Conservation (phyloP, 2,329 filamentous ascomycete genomes). For the Fusarium sp. region DNA sequence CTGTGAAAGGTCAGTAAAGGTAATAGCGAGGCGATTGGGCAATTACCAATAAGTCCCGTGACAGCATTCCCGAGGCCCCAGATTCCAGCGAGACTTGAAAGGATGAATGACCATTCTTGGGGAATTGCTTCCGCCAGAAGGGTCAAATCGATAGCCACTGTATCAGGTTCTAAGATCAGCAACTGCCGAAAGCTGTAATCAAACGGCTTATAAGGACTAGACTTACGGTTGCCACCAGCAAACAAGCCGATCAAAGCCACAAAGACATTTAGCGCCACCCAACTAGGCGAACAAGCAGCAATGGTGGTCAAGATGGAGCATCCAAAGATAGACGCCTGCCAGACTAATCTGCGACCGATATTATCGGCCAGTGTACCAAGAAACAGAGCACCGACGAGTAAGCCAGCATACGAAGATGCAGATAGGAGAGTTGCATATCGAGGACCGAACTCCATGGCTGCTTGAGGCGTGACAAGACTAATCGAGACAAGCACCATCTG, state of each 20-base stretch:
- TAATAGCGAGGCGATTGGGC: accelerated
- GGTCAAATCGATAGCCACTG: not conserved
- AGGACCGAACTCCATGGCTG: not conserved
- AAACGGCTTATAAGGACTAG: too few species aligned
- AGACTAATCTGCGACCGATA: not conserved
- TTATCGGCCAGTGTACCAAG: not conserved
- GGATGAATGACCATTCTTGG: not conserved
- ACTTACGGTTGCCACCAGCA: not conserved
- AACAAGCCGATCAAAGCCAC: not conserved
- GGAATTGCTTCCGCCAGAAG: not conserved
- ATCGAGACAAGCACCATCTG: not conserved
- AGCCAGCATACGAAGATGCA: not conserved
- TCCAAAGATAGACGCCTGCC: not conserved
- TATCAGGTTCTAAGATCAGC: not conserved
- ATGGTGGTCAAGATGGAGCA: not conserved
- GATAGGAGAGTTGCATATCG: not conserved
- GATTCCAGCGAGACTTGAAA: not conserved
- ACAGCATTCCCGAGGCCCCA: not conserved
- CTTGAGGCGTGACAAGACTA: not conserved
- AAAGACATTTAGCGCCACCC: not conserved
- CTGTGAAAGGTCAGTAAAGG: not conserved
- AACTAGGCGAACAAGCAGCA: not conserved
- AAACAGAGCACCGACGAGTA: not conserved
- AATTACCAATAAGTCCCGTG: not conserved
- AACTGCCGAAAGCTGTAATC: too few species aligned